These are phyloP conservation scores for Guadua angustifolia DNA, from an alignment of 176 grass and related monocot species.

Conservation along the genomic window DNA sequence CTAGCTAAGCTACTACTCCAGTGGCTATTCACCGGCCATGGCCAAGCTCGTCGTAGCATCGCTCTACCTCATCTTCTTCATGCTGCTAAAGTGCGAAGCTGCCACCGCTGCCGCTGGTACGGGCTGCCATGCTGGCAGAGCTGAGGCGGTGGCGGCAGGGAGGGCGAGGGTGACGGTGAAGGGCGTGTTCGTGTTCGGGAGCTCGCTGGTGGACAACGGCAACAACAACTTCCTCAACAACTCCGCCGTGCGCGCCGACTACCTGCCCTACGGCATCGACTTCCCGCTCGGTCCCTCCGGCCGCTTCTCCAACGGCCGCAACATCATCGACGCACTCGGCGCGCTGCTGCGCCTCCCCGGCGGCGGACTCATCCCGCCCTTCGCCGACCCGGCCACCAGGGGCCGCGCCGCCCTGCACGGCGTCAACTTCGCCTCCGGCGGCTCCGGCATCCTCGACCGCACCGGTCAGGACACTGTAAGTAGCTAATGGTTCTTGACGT, in stretches of 20 bases:
- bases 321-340: constrained; percentile 66
- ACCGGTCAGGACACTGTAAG: constrained; percentile 51
- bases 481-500: not conserved
- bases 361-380: constrained; percentile 54
- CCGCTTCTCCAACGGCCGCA: constrained; percentile 77
- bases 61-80: constrained; percentile 9
- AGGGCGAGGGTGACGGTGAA: constrained; percentile 24
- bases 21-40: constrained; percentile 14
- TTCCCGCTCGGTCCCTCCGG: constrained; percentile 68
- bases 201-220: constrained; percentile 77
- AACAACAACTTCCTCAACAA: constrained; percentile 71
- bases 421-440: constrained; percentile 78
- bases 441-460: constrained; percentile 70
- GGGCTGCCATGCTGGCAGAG: not conserved
- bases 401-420: constrained; percentile 44
- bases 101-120: not conserved
- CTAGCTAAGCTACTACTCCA: not conserved
- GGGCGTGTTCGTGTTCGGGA: constrained; percentile 77
- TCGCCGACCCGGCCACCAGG: constrained; percentile 53
- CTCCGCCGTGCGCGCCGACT: constrained; percentile 66
- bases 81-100: constrained; percentile 18
- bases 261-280: constrained; percentile 74
- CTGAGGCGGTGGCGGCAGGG: not conserved
- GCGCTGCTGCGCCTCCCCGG: constrained; percentile 55
- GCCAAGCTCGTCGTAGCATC: constrained; percentile 21